Conservation (phyloP, 768 basidiomycete genomes). For the Symmetrospora coprosmae region DNA sequence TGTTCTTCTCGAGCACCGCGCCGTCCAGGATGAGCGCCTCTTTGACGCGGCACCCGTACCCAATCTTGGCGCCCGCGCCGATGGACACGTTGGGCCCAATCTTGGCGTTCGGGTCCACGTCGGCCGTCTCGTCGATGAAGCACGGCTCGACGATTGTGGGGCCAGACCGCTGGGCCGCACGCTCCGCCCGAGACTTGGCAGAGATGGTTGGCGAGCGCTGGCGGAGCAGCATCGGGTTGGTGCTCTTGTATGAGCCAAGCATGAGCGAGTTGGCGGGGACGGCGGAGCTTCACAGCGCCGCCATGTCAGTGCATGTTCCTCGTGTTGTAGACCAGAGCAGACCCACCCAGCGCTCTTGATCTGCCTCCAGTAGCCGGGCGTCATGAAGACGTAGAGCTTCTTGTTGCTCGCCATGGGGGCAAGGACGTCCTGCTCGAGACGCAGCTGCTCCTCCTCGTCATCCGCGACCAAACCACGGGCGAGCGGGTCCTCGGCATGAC, state of each 20-base stretch:
- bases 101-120: conserved; percentile 39
- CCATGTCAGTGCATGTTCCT: background rate
- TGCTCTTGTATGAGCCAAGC: conserved; percentile 38
- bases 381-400: conserved; percentile 41
- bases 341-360: conserved; percentile 42
- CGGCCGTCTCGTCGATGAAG: conserved; percentile 40
- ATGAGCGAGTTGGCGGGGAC: conserved; percentile 41
- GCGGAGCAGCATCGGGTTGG: conserved; percentile 37
- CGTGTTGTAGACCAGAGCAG: background rate
- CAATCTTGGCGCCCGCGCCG: conserved; percentile 37
- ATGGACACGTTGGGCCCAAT: conserved; percentile 41
- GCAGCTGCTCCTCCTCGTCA: conserved; percentile 36
- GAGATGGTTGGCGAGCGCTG: conserved; percentile 33
- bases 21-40: conserved; percentile 41
- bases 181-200: conserved; percentile 30
- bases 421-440: conserved; percentile 42
- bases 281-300: conserved; percentile 35
- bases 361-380: conserved; percentile 40
- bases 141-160: conserved; percentile 37
- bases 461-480: conserved; percentile 1
- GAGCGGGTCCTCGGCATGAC: conserved; percentile 33
- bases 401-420: conserved; percentile 38
- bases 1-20: conserved; percentile 37
- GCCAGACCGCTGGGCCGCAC: conserved; percentile 17
- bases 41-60: conserved; percentile 38